Conservation (phyloP, 2,329 filamentous ascomycete species). For the Trichoderma harzianum region DNA sequence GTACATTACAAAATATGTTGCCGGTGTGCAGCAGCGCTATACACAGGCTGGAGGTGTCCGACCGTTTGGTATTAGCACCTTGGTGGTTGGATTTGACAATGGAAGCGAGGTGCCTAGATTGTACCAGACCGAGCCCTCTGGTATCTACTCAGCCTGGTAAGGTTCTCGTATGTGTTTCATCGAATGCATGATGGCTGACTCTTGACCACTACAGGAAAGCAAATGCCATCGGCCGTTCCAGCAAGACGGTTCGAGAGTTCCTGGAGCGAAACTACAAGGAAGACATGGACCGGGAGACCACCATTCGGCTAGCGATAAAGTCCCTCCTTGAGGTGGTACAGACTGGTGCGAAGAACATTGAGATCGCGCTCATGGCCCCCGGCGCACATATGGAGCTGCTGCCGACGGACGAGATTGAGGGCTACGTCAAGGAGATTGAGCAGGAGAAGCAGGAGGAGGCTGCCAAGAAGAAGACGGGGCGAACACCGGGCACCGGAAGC, state of each 20-base stretch:
- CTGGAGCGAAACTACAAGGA: constrained; percentile 98
- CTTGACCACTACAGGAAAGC: constrained; percentile 70
- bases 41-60: constrained; percentile 97
- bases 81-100: constrained; percentile 98
- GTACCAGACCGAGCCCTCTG: constrained; percentile 98
- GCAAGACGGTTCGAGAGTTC: constrained; percentile 98
- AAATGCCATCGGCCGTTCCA: constrained; percentile 95
- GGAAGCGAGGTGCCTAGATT: constrained; percentile 83
- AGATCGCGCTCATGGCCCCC: constrained; percentile 97
- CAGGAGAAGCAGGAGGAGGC: constrained; percentile 99
- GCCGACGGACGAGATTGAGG: constrained; percentile 92
- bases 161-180: constrained; percentile 27
- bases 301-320: constrained; percentile 96
- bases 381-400: constrained; percentile 91
- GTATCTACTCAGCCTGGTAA: constrained; percentile 98
- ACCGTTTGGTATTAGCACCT: constrained; percentile 97
- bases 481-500: constrained; percentile 64
- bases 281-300: constrained; percentile 92
- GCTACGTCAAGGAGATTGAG: constrained; percentile 98
- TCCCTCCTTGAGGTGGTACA: constrained; percentile 97
- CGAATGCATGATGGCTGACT: constrained; percentile 18
- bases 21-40: constrained; percentile 96
- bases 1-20: constrained; percentile 99
- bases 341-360: constrained; percentile 98
- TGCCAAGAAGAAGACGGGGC: constrained; percentile 88